Conservation (phyloP, 495 filamentous ascomycete genomes). For the Daldinia grandis region DNA sequence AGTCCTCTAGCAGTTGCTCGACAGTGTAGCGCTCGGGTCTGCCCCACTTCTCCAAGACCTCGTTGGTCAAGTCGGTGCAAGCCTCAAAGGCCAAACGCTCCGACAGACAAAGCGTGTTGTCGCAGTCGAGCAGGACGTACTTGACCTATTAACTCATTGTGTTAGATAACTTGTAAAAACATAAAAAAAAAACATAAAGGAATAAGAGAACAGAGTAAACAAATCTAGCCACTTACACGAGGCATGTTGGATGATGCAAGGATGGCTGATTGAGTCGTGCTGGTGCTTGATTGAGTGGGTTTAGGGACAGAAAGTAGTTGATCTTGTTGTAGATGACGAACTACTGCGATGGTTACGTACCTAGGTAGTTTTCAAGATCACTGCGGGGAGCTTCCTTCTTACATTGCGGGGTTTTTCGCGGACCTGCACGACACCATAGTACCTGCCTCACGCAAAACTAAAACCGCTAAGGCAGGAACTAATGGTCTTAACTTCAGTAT, state of each 20-base stretch:
- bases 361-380: constrained; percentile 23
- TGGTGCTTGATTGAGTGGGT: constrained; percentile 13
- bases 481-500: neutral
- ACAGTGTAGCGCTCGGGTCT: constrained; percentile 80
- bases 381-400: constrained; percentile 39
- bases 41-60: constrained; percentile 75
- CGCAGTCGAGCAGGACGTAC: constrained; percentile 92
- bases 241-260: constrained; percentile 44
- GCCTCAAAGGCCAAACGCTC: constrained; percentile 94
- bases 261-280: constrained; percentile 10
- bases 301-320: constrained; percentile 16
- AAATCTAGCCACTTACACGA: constrained; percentile 42
- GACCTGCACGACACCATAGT: constrained; percentile 10
- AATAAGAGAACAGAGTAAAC: neutral
- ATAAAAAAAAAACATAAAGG: neutral
- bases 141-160: constrained; percentile 64
- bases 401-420: constrained; percentile 38
- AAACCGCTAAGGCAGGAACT: constrained; percentile 16
- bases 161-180: constrained; percentile 16
- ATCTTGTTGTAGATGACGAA: constrained; percentile 27
- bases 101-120: constrained; percentile 96
- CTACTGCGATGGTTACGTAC: constrained; percentile 23
- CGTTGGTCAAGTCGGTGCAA: constrained; percentile 91
- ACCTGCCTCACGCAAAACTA: constrained; percentile 11
- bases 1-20: constrained; percentile 80